Conservation (phyloP, 257 asterid species). For the Solanum microdontum region DNA sequence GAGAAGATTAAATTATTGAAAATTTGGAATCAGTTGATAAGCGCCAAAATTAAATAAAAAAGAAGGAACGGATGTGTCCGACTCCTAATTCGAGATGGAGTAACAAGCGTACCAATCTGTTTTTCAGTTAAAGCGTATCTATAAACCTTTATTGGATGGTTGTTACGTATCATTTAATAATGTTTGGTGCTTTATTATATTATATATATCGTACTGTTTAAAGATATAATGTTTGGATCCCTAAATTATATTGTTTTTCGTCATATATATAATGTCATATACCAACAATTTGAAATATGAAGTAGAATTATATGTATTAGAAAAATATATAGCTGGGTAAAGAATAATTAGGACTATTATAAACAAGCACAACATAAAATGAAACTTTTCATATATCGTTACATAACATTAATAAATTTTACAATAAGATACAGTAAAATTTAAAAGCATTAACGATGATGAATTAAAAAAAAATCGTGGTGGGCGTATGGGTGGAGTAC, state of each 20-base stretch:
- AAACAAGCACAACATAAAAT: too few species aligned
- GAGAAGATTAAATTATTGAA: too few species aligned
- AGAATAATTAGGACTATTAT: too few species aligned
- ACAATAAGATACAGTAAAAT: too few species aligned
- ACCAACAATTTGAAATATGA: too few species aligned
- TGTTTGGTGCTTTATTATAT: neutral
- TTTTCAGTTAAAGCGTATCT: neutral
- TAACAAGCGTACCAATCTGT: neutral
- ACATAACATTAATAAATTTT: too few species aligned
- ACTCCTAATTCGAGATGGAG: neutral
- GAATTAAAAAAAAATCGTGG: neutral
- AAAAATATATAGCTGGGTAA: too few species aligned
- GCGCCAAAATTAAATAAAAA: neutral
- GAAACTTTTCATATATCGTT: neutral
- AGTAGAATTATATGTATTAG: neutral
- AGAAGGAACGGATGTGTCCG: neutral
- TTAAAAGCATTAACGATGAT: neutral
- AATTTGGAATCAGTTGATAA: neutral
- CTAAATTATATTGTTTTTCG: neutral
- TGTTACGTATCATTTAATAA: neutral
- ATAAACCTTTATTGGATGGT: neutral
- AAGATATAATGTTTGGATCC: rapidly evolving
- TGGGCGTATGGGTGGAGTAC: neutral
- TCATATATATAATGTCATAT: neutral
- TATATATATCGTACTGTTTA: too few species aligned